Base-by-base conservation (phyloP, 2,329 filamentous ascomycete genomes). In the Colletotrichum truncatum region DNA sequence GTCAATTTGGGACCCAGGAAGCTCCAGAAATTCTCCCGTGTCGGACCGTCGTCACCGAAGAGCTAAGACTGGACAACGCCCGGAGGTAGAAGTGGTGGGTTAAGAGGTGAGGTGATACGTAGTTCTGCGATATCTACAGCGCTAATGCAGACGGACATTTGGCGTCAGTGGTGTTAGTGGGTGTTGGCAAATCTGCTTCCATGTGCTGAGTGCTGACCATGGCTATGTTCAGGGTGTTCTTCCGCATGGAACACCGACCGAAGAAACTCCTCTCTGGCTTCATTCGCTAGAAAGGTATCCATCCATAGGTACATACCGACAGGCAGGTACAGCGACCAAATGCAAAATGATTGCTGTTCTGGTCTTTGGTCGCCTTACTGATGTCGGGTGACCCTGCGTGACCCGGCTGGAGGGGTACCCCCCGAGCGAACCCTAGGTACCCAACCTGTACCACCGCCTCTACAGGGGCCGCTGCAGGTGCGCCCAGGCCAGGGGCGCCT, bases 11-110 rank as follows among this genome's bases (percentile, higher is more conserved):
- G 64, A 62, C 56, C 58, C 68, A 72, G 66, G 68, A 67, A 63
- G 71, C 73, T 73, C 75, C 77, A 74, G 56, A 36, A 73, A 76
- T 77, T 79, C 75, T 80, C 75, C 78, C 78, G 76, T 71, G 70
- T 81, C 83, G 84, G 84, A 84, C 81, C 83, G 83, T 84, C 76
- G 75, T 77, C 78, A 81, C 84, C 83, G 83, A 82, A 75, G 76
- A 77, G 66, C 66, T 66, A 73, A 72, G 53, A 73, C 75, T 72
- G 71, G 76, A 73, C 72, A 74, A 71, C 72, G 72, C 57, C 70
- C 60, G 61, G 54, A 32, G 43, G 34, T 46, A 6, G 45, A 28
- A 11, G 45, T 38, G 49, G 49, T 53, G 49, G 30, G 49, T 26
- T 53, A 32, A 28, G 30, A 26, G n/a, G 10, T 53, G 46, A 34